Evolutionary conservation across 345 rosid species (phyloP).

Genomic region (Boechera retrofracta): DNA sequence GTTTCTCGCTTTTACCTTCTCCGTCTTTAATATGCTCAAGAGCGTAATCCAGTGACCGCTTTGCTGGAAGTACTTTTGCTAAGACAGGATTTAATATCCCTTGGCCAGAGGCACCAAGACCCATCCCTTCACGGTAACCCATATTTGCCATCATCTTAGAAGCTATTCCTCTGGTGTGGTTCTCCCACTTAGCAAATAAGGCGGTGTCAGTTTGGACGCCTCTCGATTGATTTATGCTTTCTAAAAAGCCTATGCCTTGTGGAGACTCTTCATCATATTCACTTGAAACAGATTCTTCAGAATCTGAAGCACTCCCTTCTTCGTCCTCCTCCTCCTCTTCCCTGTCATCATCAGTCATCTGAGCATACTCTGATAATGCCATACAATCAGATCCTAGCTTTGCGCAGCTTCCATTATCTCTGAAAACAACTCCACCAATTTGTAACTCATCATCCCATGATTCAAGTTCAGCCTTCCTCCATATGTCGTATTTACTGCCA

Average conservation of each 20-base stretch:
- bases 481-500: conserved; percentile 59
- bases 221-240: conserved; percentile 54
- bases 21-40: conserved; percentile 52
- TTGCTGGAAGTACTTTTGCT: conserved; percentile 82
- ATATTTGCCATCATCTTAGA: conserved; percentile 97
- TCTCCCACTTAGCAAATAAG: conserved; percentile 94
- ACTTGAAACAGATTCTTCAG: conserved; percentile 62
- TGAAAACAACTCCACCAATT: conserved; percentile 73
- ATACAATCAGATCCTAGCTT: conserved; percentile 66
- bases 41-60: conserved; percentile 84
- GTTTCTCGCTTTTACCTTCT: conserved; percentile 52
- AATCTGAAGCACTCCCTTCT: conserved; percentile 57
- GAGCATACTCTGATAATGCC: conserved; percentile 66
- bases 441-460: conserved; percentile 78
- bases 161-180: conserved; percentile 92
- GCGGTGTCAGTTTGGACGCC: conserved; percentile 81
- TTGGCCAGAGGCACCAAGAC: conserved; percentile 84
- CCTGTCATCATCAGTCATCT: conserved; percentile 47
- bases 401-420: conserved; percentile 68
- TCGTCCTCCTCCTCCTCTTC: conserved; percentile 58
- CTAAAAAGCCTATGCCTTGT: conserved; percentile 76
- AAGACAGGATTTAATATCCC: conserved; percentile 84
- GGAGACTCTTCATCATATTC: conserved; percentile 64
- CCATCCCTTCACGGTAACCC: conserved; percentile 98
- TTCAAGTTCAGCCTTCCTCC: conserved; percentile 91